phyloP scores from a whole-genome alignment of 1,284 basidiomycete species.

The Anthracocystis walkeri region DNA sequence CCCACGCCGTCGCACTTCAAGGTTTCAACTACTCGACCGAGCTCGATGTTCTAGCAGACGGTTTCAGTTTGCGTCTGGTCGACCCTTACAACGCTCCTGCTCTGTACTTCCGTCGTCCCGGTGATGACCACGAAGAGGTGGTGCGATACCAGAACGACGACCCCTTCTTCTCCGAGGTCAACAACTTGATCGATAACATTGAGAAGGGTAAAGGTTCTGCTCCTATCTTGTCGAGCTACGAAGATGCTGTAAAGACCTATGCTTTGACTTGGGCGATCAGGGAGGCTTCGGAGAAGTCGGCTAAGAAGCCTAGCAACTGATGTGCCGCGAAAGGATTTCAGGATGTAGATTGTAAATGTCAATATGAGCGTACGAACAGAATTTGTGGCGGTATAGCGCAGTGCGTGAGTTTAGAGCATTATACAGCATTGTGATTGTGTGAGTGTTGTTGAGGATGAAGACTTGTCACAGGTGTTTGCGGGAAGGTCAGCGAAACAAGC shows the following conservation, averaged over 20 bases:
- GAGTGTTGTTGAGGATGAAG: too few relatives aligned
- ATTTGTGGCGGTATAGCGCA: too few relatives aligned
- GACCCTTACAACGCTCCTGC: constrained; percentile 69
- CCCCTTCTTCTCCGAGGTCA: constrained; percentile 69
- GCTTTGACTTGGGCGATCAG: constrained; percentile 68
- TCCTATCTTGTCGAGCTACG: constrained; percentile 63
- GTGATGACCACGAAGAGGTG: constrained; percentile 69
- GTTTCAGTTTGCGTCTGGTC: constrained; percentile 65
- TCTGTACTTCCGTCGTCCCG: constrained; percentile 67
- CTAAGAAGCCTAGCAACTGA: constrained; percentile 37
- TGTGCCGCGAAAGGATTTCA: background rate
- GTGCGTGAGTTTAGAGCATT: too few relatives aligned
- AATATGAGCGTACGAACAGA: background rate
- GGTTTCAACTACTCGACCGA: constrained; percentile 68
- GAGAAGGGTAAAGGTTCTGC: constrained; percentile 58
- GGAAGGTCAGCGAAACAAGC: too few relatives aligned
- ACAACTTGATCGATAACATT: constrained; percentile 67
- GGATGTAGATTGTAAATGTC: background rate
- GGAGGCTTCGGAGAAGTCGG: constrained; percentile 60
- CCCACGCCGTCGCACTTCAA: constrained; percentile 68
- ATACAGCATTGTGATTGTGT: too few relatives aligned
- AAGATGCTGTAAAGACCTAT: constrained; percentile 68
- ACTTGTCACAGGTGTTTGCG: too few relatives aligned
- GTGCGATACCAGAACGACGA: constrained; percentile 68
- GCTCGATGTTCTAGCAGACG: constrained; percentile 66